Evolutionary conservation across 1,284 basidiomycete genomes (phyloP).

Genomic region (Cutaneotrichosporon daszewskae): DNA sequence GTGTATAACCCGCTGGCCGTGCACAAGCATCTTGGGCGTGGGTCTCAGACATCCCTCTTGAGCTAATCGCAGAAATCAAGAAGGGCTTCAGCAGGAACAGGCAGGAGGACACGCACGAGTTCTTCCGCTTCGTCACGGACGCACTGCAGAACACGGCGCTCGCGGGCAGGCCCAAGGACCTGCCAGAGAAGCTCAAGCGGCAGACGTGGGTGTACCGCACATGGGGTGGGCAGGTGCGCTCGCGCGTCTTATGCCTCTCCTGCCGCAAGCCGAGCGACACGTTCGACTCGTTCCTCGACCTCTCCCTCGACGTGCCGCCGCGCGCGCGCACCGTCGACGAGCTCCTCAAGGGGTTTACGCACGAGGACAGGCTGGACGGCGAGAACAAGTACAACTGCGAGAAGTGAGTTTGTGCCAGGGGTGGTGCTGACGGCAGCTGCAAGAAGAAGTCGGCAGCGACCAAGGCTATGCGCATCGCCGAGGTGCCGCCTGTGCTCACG

Average conservation of each 20-base stretch:
- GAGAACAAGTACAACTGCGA: slow-evolving; percentile 98
- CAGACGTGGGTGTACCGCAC: slow-evolving; percentile 91
- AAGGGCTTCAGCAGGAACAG: slow-evolving; percentile 84
- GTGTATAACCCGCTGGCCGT: slow-evolving; percentile 57
- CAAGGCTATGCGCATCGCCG: slow-evolving; percentile 60
- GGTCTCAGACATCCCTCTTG: slow-evolving; percentile 33
- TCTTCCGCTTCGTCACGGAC: slow-evolving; percentile 90
- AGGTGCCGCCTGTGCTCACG: slow-evolving; percentile 84
- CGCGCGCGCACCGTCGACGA: slow-evolving; percentile 59
- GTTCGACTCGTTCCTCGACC: slow-evolving; percentile 88
- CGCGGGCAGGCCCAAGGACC: slow-evolving; percentile 64
- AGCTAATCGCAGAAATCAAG: slow-evolving; percentile 63
- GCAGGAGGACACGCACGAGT: slow-evolving; percentile 98
- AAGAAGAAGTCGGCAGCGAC: slow-evolving; percentile 41
- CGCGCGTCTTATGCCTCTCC: slow-evolving; percentile 79
- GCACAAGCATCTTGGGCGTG: slow-evolving; percentile 63
- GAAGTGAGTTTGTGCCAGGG: slow-evolving; percentile 58
- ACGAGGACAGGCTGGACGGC: slow-evolving; percentile 75
- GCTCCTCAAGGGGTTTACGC: slow-evolving; percentile 76
- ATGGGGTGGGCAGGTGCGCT: slow-evolving; percentile 88
- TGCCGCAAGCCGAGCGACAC: slow-evolving; percentile 91
- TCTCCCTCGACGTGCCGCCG: slow-evolving; percentile 75
- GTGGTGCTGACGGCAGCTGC: slow-evolving; percentile 23
- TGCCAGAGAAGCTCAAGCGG: slow-evolving; percentile 71
- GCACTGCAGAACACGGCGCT: slow-evolving; percentile 81